Conservation (phyloP, 768 basidiomycete genomes). For the Pisolithus albus region DNA sequence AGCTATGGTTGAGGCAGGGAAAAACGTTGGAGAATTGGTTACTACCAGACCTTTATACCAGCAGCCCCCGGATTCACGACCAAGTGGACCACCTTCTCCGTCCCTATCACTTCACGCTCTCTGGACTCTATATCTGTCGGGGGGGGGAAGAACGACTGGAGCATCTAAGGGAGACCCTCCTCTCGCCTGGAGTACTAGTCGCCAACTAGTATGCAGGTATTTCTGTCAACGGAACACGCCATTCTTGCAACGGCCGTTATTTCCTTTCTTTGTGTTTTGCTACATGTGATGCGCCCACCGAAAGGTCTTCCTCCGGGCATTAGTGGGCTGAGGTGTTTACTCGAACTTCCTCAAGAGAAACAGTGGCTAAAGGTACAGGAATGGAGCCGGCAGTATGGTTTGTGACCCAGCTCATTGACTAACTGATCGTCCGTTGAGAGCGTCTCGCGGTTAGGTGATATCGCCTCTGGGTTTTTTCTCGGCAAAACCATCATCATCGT, state of each 20-base stretch:
- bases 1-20: too few species aligned
- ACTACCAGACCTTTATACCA: too few species aligned
- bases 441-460: conserved; percentile 8
- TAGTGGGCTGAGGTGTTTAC: conserved; percentile 6
- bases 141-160: too few species aligned
- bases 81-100: too few species aligned
- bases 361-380: conserved; percentile 8
- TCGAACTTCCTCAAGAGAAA: conserved; percentile 8
- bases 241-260: background rate
- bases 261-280: background rate
- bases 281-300: background rate
- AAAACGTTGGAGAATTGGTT: too few species aligned
- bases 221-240: background rate
- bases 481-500: conserved; percentile 36
- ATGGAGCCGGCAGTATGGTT: conserved; percentile 11
- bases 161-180: too few species aligned
- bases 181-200: too few species aligned
- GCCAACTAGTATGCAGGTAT: background rate
- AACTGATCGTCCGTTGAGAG: background rate
- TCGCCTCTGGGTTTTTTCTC: conserved; percentile 8
- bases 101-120: too few species aligned
- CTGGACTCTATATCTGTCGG: too few species aligned
- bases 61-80: too few species aligned
- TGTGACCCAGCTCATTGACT: background rate
- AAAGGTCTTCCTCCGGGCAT: conserved; percentile 12